A percentile compares a stretch with the other conserved stretches of the same genome.
These are phyloP conservation scores for Exophiala alcalophila DNA, from an alignment of 2,329 filamentous ascomycete species.

Conservation along the genomic window DNA sequence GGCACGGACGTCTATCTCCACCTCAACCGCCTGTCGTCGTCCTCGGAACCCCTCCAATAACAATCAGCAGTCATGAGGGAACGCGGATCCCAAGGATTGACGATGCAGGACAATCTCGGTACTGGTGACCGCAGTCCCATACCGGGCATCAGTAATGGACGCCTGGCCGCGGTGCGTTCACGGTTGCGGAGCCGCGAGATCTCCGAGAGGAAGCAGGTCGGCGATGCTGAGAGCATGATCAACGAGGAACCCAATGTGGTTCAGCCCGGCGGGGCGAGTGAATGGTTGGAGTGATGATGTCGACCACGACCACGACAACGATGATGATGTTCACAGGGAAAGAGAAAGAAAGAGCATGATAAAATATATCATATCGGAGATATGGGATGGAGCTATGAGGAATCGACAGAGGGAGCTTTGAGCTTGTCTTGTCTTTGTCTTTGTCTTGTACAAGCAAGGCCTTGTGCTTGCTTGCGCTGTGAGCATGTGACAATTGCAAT, in stretches of 20 bases:
- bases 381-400: no score
- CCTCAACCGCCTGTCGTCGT: conserved; percentile 90
- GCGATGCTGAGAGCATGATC: conserved; percentile 77
- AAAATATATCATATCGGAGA: no score
- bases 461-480: no score
- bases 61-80: conserved; percentile 67
- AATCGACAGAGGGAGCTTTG: no score
- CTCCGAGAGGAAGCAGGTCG: conserved; percentile 83
- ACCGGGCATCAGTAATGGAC: conserved; percentile 34
- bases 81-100: conserved; percentile 56
- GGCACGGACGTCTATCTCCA: conserved; percentile 98
- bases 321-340: no score
- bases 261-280: conserved; percentile 24
- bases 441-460: no score
- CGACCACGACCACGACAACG: no score
- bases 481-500: no score
- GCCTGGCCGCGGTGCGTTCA: conserved; percentile 59
- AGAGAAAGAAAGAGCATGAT: no score
- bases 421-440: no score
- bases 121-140: conserved; percentile 5
- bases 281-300: conserved; percentile 30
- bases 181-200: conserved; percentile 71
- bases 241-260: conserved; percentile 46
- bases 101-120: conserved; percentile 13
- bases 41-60: conserved; percentile 95